Conservation (phyloP, 192 early-diverging fungal genomes). For the Coemansia sp. region DNA sequence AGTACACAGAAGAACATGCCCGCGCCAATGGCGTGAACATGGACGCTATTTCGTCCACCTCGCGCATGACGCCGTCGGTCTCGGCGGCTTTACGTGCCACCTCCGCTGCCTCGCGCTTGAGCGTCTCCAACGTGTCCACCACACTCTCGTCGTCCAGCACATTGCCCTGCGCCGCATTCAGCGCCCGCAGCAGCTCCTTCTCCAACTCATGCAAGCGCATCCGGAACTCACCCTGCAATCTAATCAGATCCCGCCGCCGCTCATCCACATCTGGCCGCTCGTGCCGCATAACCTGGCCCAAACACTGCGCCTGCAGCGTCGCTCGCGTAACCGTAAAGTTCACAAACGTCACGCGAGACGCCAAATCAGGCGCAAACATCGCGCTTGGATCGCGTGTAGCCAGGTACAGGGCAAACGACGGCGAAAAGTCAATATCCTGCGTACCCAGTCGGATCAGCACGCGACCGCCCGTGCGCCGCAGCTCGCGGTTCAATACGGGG, state of each 20-base stretch:
- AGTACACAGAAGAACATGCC: constrained; percentile 91
- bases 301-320: constrained; percentile 95
- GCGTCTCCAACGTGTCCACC: constrained; percentile 87
- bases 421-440: constrained; percentile 99
- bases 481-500: constrained; percentile 95
- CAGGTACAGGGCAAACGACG: constrained; percentile 91
- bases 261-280: constrained; percentile 95
- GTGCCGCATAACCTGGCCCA: constrained; percentile 91
- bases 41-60: constrained; percentile 90
- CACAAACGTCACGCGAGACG: constrained; percentile 96
- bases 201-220: constrained; percentile 90
- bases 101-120: constrained; percentile 96
- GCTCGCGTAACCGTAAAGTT: constrained; percentile 98
- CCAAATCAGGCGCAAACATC: constrained; percentile 93
- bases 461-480: constrained; percentile 94
- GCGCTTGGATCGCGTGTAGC: constrained; percentile 93
- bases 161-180: constrained; percentile 94
- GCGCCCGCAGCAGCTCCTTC: constrained; percentile 85
- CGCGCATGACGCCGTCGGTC: constrained; percentile 91
- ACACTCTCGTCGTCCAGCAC: constrained; percentile 97
- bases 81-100: constrained; percentile 89
- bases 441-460: constrained; percentile 92
- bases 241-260: constrained; percentile 88
- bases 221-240: constrained; percentile 96
- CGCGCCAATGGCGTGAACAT: constrained; percentile 90